A percentile compares a stretch with the other conserved stretches of the same genome.
phyloP scores from a whole-genome alignment of 2,329 filamentous ascomycete species.

The Xylariaceae sp. region DNA sequence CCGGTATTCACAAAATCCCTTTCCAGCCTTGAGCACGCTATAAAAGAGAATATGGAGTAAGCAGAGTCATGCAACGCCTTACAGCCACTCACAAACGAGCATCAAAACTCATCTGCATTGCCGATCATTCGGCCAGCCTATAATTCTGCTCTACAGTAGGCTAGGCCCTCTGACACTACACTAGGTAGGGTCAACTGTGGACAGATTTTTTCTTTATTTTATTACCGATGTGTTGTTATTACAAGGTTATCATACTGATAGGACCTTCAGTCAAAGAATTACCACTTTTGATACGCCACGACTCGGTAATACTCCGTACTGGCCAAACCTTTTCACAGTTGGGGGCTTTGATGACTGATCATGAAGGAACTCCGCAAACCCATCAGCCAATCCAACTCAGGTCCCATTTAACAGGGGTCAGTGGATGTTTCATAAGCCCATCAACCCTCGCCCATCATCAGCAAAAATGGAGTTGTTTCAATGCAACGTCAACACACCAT shows the following conservation, averaged over 20 bases:
- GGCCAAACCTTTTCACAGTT: no score
- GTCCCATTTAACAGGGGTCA: slow-evolving; percentile 4
- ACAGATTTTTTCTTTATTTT: background rate
- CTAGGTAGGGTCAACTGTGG: background rate
- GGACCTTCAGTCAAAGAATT: no score
- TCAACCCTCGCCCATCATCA: slow-evolving; percentile 6
- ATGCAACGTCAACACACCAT: slow-evolving; percentile 27
- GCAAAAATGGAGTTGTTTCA: background rate
- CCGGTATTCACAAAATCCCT: background rate
- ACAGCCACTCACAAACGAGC: slow-evolving; percentile 15
- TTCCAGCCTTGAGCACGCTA: background rate
- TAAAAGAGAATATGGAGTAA: slow-evolving; percentile 9
- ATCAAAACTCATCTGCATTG: slow-evolving; percentile 12
- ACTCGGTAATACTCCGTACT: no score
- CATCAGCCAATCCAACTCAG: slow-evolving; percentile 11
- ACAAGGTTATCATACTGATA: no score
- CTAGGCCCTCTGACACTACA: background rate
- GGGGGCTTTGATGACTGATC: slow-evolving; percentile 19
- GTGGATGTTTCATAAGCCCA: slow-evolving; percentile 21
- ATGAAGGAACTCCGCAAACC: slow-evolving; percentile 3
- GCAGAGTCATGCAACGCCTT: slow-evolving; percentile 28
- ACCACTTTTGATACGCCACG: no score
- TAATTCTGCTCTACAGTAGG: background rate
- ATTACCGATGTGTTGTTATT: no score
- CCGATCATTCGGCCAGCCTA: slow-evolving; percentile 9